Base-by-base conservation (phyloP, 2,329 filamentous ascomycete genomes). In the Sclerotinia subarctica region DNA sequence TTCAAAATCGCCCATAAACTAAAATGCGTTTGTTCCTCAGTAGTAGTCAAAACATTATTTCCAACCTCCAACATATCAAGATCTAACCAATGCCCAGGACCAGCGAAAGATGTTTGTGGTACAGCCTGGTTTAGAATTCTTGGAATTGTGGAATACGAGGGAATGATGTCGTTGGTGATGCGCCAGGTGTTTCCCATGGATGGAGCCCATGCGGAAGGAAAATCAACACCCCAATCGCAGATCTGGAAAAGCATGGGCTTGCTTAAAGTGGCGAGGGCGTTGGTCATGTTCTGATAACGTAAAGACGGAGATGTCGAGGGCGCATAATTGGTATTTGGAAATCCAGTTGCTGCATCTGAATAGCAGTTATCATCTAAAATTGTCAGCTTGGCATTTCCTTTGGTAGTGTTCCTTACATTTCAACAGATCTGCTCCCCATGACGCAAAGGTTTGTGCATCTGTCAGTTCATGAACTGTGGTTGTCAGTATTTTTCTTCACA, bases 61-160 rank as follows among this genome's bases (percentile, higher is more conserved):
- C 80, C 80, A 26, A 81, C 73, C 65, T 76, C 73, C 26, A 81
- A 68, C 80, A 81, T 81, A 70, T 81, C 80, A n/a, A 80, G 74
- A 73, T 82, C 80, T 0, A 79, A 74, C 76, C 79, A 82, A 38
- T 78, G 76, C 0, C 79, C 80, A 0, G 78, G 77, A 0, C 75
- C 76, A 0, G 80, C 78, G 62, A 78, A 80, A 5, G 68, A 67
- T 0, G 78, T 77, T 60, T 80, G 77, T 24, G 80, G 77, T 0
- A 78, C 78, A 13, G 78, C 78, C 71, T 82, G 80, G 68, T 82
- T 81, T 13, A 80, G 67, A 3, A 79, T 80, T 3, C 80, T 74
- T 56, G 76, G 76, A 24, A 81, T 77, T 1, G 76, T 77, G n/a
- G 76, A 70, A 76, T 77, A 82, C 17, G 72, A 71, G 5, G 77